Base-by-base conservation (phyloP, 164 flowering plant genomes). In the Sextonia rubra region DNA sequence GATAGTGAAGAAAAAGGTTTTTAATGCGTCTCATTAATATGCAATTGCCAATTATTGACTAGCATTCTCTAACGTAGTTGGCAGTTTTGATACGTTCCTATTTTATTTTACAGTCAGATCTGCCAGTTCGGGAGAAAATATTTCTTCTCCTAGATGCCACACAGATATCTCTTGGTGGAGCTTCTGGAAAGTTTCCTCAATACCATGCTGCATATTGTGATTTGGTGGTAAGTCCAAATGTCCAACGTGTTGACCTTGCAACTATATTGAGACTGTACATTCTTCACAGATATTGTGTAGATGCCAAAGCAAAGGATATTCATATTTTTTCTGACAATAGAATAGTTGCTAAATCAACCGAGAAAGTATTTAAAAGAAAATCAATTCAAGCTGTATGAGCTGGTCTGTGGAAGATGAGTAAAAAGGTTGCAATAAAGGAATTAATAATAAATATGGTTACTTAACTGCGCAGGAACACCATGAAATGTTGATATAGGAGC, bases 1-100 rank as follows among this genome's bases (percentile, higher is more conserved):
- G 86, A 91, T 95, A 75, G 99, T 93, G 64, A 95, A 95, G 90
- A 95, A 89, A 85, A 95, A 92, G 98, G 99, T 95, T 7, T n/a
- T 12, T 25, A 30, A 22, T 67, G 11, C 68, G 64, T 65, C 48
- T 22, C 9, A 22, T 61, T 23, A 12, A 61, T 61, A 23, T 61
- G 64, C 30, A 61, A 24, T 61, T 61, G 27, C 24, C 27, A 61
- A 11, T 25, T 23, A 25, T 61, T 18, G 17, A 18, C 23, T 60
- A 20, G n/a, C 62, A 0, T 11, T 25, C 24, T 25, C 12, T 25
- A 2, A 22, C 14, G 24, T 61, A 22, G 12, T 52, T 52, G 58
- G n/a, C 58, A 52, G n/a, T 3, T 52, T 52, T 52, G 20, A 18
- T 52, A 52, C 32, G 32, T 30, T 70, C 60, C 9, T 60, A 29